Evolutionary conservation across 2,329 filamentous ascomycete species (phyloP).

Genomic region (Penicillium sp.): DNA sequence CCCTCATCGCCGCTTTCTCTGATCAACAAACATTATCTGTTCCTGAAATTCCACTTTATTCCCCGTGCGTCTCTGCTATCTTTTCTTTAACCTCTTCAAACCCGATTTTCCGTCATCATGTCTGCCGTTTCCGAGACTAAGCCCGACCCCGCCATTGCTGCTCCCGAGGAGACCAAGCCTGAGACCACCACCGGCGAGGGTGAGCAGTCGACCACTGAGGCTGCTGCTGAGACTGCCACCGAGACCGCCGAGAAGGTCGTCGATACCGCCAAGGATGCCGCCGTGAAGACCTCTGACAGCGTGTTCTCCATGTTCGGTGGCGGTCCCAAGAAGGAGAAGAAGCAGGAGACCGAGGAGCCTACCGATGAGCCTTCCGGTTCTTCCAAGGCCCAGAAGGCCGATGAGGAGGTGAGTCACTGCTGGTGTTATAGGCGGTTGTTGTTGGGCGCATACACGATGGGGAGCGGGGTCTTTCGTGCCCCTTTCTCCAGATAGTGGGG

Average conservation of each 20-base stretch:
- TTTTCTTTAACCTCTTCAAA: conserved; percentile 5
- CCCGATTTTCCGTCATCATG: conserved; percentile 33
- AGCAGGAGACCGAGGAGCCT: conserved; percentile 71
- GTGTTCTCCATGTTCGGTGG: conserved; percentile 99
- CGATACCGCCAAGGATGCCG: conserved; percentile 40
- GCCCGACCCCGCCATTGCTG: conserved; percentile 44
- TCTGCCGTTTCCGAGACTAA: conserved; percentile 46
- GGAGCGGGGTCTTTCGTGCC: conserved; percentile 9
- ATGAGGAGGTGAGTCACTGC: conserved; percentile 52
- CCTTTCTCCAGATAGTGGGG: conserved; percentile 17
- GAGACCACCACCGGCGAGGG: conserved; percentile 36
- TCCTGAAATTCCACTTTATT: conserved; percentile 11
- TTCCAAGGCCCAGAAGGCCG: conserved; percentile 72
- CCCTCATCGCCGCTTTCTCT: conserved; percentile 24
- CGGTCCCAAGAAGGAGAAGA: conserved; percentile 95
- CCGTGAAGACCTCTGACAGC: conserved; percentile 49
- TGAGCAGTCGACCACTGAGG: conserved; percentile 32
- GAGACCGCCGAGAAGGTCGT: conserved; percentile 40
- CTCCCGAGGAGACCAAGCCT: conserved; percentile 36
- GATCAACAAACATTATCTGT: conserved; percentile 25
- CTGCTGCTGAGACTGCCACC: conserved; percentile 37
- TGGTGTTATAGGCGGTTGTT: conserved; percentile 6
- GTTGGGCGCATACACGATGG: not conserved
- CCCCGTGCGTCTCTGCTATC: conserved; percentile 6
- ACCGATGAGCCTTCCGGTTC: conserved; percentile 85